phyloP scores from a whole-genome alignment of 148 eudicot species.

The Cornus controversa region DNA sequence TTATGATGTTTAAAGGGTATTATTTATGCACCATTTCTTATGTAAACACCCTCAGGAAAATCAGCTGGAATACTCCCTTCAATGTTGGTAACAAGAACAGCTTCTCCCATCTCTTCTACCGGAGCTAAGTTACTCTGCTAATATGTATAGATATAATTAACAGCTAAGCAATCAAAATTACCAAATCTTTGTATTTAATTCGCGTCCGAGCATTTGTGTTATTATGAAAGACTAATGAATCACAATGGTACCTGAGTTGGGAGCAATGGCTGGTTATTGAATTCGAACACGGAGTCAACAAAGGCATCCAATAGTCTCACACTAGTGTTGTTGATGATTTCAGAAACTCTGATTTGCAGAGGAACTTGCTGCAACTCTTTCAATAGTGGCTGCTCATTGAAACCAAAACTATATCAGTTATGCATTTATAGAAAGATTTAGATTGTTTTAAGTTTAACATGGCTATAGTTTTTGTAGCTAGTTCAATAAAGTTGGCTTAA shows the following conservation, averaged over 20 bases:
- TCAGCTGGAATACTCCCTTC: conserved; percentile 6
- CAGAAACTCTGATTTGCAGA: conserved; percentile 13
- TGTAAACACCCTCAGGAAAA: conserved; percentile 12
- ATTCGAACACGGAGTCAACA: conserved; percentile 34
- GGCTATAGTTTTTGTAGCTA: too few relatives aligned
- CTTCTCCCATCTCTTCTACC: conserved; percentile 23
- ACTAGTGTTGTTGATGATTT: conserved; percentile 21
- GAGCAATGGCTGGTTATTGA: conserved; percentile 38
- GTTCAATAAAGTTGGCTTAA: too few relatives aligned
- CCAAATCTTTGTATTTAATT: not conserved
- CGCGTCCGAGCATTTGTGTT: not conserved
- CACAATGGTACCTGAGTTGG: conserved; percentile 34
- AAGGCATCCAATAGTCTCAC: conserved; percentile 27
- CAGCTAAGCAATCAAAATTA: not conserved
- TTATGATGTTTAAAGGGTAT: too few relatives aligned
- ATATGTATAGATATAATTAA: not conserved
- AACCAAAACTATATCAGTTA: not conserved
- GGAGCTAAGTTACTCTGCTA: conserved; percentile 43
- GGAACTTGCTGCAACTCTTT: conserved; percentile 25
- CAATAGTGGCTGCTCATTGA: conserved; percentile 30
- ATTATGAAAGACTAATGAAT: not conserved
- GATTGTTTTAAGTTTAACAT: too few relatives aligned
- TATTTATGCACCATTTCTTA: conserved; percentile 5
- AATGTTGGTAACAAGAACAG: not conserved
- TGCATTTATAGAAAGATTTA: not conserved